Conservation (phyloP, 2,329 filamentous ascomycete species). For the Elsinoe australis region DNA sequence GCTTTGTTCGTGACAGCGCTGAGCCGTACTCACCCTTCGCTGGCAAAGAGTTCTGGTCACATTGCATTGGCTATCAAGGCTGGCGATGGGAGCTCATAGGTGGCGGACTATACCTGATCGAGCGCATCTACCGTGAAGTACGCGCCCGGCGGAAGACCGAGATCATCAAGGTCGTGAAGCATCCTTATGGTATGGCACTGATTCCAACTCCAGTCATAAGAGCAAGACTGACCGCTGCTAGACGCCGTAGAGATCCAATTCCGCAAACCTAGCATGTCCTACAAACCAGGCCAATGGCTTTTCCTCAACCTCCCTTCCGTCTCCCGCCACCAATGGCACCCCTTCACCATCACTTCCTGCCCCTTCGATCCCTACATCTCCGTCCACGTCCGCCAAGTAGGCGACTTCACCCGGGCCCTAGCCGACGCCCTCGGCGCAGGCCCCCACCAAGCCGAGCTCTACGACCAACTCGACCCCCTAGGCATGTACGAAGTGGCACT, state of each 20-base stretch:
- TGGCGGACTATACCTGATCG: constrained; percentile 75
- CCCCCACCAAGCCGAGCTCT: constrained; percentile 75
- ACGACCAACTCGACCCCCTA: constrained; percentile 82
- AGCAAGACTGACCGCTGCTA: constrained; percentile 29
- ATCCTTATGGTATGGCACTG: constrained; percentile 81
- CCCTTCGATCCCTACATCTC: constrained; percentile 93
- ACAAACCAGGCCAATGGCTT: constrained; percentile 97
- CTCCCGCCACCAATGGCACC: constrained; percentile 90
- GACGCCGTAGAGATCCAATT: constrained; percentile 97
- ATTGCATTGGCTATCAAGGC: constrained; percentile 90
- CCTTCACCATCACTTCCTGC: constrained; percentile 97
- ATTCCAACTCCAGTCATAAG: constrained; percentile 31
- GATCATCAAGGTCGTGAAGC: constrained; percentile 88
- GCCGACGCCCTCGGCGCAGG: constrained; percentile 93
- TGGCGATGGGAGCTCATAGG: constrained; percentile 95
- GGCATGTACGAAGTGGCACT: constrained; percentile 98
- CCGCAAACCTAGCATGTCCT: constrained; percentile 89
- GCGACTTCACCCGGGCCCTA: constrained; percentile 91
- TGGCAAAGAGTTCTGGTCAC: constrained; percentile 71
- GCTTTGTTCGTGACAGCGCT: constrained; percentile 82
- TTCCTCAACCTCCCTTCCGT: constrained; percentile 90
- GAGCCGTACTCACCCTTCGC: constrained; percentile 75
- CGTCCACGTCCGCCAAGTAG: constrained; percentile 90
- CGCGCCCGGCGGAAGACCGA: constrained; percentile 73
- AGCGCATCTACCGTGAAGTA: constrained; percentile 87